phyloP scores from a whole-genome alignment of 1,284 basidiomycete species.

The Serendipita sp. region DNA sequence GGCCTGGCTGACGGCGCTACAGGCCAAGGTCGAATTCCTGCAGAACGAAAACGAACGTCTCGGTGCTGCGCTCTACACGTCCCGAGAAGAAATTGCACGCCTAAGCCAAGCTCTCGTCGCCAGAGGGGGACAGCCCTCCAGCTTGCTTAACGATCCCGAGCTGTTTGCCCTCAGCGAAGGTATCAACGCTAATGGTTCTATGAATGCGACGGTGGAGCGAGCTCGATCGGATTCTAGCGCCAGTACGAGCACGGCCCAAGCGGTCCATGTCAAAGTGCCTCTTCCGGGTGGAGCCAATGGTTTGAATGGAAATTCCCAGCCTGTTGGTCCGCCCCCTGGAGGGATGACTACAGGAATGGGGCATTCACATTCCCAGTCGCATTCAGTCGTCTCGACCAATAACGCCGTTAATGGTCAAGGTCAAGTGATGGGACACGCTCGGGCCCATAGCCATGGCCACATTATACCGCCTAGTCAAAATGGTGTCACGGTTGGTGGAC shows the following conservation, averaged over 20 bases:
- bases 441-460: constrained; percentile 2
- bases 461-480: background rate
- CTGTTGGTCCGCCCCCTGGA: background rate
- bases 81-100: constrained; percentile 67
- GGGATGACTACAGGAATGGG: background rate
- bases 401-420: background rate
- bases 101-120: constrained; percentile 55
- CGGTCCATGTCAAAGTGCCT: background rate
- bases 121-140: constrained; percentile 31
- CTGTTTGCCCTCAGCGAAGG: background rate
- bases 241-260: background rate
- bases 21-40: constrained; percentile 85
- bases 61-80: constrained; percentile 55
- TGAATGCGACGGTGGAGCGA: background rate
- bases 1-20: constrained; percentile 86
- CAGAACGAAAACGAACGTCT: constrained; percentile 91
- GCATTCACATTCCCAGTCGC: constrained; percentile 2
- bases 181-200: background rate
- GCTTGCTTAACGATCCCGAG: background rate
- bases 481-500: background rate
- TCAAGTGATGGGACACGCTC: background rate
- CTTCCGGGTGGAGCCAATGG: background rate
- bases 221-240: background rate
- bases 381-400: background rate
- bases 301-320: background rate